These are phyloP conservation scores for Tetrapisispora nanseiensis DNA, from an alignment of 805 yeast species.

Conservation along the genomic window DNA sequence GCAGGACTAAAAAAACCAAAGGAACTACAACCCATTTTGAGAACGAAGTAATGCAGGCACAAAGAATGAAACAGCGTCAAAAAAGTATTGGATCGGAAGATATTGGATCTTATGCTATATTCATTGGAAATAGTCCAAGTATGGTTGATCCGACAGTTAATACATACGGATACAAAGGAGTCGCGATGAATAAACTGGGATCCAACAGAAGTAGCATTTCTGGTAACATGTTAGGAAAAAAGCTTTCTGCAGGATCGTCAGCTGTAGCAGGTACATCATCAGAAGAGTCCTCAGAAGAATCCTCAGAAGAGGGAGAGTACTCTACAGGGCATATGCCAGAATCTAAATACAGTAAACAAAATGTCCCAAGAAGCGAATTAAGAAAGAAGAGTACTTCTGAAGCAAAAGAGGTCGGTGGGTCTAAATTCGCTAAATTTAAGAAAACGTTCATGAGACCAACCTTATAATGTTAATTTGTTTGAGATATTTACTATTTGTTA, in stretches of 20 bases:
- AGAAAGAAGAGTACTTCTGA: background rate
- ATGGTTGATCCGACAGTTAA: conserved; percentile 21
- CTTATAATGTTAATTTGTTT: background rate
- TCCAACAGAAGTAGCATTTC: background rate
- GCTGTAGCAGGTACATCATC: background rate
- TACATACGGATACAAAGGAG: conserved; percentile 20
- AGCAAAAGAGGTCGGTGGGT: background rate
- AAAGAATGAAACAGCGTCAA: conserved; percentile 1
- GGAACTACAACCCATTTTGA: conserved; percentile 1
- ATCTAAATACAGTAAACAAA: background rate
- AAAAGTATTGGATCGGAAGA: conserved; percentile 8
- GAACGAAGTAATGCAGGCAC: background rate
- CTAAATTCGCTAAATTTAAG: conserved; percentile 1
- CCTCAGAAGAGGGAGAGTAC: background rate
- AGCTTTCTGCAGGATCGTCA: background rate
- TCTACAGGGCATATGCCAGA: background rate
- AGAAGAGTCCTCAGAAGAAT: background rate
- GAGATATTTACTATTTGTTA: background rate
- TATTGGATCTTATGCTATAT: conserved; percentile 12
- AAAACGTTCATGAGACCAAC: conserved; percentile 6
- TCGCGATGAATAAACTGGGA: no score
- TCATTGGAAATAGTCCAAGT: conserved; percentile 21
- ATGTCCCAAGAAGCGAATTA: conserved; percentile 4
- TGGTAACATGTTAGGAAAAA: background rate
- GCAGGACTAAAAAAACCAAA: background rate